A percentile compares a stretch with the other conserved stretches of the same genome.
These are phyloP conservation scores for Plasmodium yoelii DNA, from an alignment of 169 alveolate genomes.

Conservation along the genomic window DNA sequence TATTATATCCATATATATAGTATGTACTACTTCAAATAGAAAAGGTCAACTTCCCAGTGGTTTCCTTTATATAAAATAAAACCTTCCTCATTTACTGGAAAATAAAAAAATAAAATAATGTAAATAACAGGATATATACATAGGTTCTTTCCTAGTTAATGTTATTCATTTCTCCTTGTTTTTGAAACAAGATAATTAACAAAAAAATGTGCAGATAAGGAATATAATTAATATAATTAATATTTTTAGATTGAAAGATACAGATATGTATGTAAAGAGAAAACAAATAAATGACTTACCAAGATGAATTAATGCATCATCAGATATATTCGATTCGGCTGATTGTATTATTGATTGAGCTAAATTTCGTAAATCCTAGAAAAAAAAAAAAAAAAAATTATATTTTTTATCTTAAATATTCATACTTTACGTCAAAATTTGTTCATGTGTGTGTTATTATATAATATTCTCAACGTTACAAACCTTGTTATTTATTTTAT, in stretches of 20 bases:
- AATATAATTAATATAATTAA: no score
- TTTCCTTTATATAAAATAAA: slow-evolving; percentile 62
- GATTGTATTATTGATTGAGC: slow-evolving; percentile 63
- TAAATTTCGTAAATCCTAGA: slow-evolving; percentile 49
- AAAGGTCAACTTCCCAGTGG: slow-evolving; percentile 67
- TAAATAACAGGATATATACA: background rate
- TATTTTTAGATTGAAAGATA: no score
- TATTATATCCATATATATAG: background rate
- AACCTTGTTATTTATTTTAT: slow-evolving; percentile 61
- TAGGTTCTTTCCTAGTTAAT: background rate
- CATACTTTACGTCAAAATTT: no score
- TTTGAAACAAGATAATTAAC: no score
- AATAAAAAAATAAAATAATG: background rate
- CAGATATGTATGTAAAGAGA: background rate
- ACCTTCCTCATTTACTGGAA: slow-evolving; percentile 70
- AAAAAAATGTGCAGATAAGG: no score
- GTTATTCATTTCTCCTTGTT: no score
- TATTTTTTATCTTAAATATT: background rate
- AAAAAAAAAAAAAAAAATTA: slow-evolving; percentile 8
- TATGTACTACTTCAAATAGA: slow-evolving; percentile 10
- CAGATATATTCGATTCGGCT: slow-evolving; percentile 64
- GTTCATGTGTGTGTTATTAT: no score
- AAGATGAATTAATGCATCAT: slow-evolving; percentile 51
- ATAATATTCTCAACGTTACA: no score
- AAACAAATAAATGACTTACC: slow-evolving; percentile 1